A percentile compares a stretch with the other conserved stretches of the same genome.
These are phyloP conservation scores for Botrytis sinoallii DNA, from an alignment of 2,329 filamentous ascomycete species.

Conservation along the genomic window DNA sequence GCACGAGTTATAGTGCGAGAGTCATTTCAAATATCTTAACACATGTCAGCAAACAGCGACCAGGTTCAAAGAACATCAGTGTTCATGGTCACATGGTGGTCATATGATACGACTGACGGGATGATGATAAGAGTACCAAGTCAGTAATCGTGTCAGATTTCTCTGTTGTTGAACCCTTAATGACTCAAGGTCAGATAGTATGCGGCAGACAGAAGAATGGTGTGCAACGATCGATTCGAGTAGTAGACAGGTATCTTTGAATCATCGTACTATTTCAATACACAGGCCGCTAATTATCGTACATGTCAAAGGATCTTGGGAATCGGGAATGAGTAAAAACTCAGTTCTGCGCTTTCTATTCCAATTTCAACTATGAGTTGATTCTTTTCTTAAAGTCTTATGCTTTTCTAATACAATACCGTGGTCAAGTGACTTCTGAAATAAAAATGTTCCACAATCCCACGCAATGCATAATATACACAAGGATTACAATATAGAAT, in stretches of 20 bases:
- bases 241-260: background rate
- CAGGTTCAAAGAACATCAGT: too few species aligned
- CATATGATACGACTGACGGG: background rate
- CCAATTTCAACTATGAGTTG: background rate
- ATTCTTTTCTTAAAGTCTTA: background rate
- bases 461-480: background rate
- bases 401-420: background rate
- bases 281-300: background rate
- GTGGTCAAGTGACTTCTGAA: background rate
- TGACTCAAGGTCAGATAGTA: background rate
- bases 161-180: background rate
- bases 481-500: background rate
- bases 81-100: background rate
- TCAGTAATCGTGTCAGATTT: background rate
- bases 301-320: background rate
- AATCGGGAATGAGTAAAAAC: background rate
- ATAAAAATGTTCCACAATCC: background rate
- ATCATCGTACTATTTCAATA: background rate
- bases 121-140: background rate
- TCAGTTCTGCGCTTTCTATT: background rate
- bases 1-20: too few species aligned
- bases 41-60: background rate
- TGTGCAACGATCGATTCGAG: too few species aligned
- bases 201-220: background rate
- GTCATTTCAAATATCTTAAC: too few species aligned